Evolutionary conservation across 2,329 filamentous ascomycete species (phyloP), one percentile per base, ranked within the genome.

Genomic region (Neurospora sp.): DNA sequence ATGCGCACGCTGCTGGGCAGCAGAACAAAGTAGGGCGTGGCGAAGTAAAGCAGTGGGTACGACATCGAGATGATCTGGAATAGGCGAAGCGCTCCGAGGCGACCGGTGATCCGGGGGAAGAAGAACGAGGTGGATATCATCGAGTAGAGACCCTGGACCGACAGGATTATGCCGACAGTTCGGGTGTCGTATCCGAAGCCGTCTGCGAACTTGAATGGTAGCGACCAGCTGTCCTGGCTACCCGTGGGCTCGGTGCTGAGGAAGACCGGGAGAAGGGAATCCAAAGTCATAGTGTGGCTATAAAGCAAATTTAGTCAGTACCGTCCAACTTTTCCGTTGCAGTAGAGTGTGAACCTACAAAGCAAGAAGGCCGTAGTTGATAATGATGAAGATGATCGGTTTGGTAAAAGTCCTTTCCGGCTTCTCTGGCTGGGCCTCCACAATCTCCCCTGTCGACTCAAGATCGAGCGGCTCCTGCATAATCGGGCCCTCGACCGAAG

Each of bases 281-380:
- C 96, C 76, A 97, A 96, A 0, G 94, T 96, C 81, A 99, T 97
- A 13, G 95, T 97, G 82, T 98, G 95, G 82, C 94, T 97, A 76
- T 52, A 72, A 39, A 38, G 39, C 13, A 66, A 9, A 46, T 19
- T 23, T 28, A 67, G 76, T 78, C 73, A 80, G 77, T 69, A 46
- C 33, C 40, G 15, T 23, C n/a, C 17, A 38, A 39, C 33, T 66
- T 66, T 28, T 15, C n/a, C 15, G 13, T 70, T 70, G 38, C 74
- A 62, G 70, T 46, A 39, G 58, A 11, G n/a, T 10, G 36, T 52
- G 33, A 28, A 90, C 93, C 88, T 86, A 97, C 93, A 97, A 97
- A 73, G 95, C 95, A 71, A 98, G 84, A 76, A 98, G 93, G 66
- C 94, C 95, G 78, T 96, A 97, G 68, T 92, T 93, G 70, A 95